Conservation (phyloP, 202 grass and related monocot species). For the Setaria viridis region DNA sequence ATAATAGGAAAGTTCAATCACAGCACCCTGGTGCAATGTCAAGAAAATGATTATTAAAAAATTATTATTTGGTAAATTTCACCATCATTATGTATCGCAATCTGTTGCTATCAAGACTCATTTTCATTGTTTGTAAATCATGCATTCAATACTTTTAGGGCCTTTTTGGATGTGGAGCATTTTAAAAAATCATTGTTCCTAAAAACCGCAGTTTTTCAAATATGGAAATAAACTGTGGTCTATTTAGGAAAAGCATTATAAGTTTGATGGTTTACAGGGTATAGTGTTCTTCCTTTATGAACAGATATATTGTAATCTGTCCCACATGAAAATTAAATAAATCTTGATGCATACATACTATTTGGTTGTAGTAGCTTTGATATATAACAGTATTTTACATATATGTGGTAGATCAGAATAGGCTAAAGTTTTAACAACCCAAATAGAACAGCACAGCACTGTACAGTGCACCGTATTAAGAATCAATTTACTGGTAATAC, state of each 20-base stretch:
- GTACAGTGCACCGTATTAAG: neutral
- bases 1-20: neutral
- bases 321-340: neutral
- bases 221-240: neutral
- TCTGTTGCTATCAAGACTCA: neutral
- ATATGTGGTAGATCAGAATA: neutral
- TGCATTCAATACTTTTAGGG: neutral
- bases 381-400: neutral
- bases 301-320: neutral
- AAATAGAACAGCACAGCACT: neutral
- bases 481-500: neutral
- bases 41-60: neutral
- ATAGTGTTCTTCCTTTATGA: neutral
- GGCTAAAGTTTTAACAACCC: neutral
- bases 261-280: neutral
- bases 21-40: neutral
- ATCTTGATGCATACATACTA: neutral
- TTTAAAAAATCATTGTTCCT: neutral
- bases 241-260: neutral
- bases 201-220: neutral
- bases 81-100: neutral
- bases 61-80: neutral
- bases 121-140: conserved; percentile 10
- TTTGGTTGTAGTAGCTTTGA: neutral
- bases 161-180: neutral